A percentile compares a stretch with the other conserved stretches of the same genome.
phyloP scores from a whole-genome alignment of 164 flowering plant genomes.

The Euptelea pleiosperma region DNA sequence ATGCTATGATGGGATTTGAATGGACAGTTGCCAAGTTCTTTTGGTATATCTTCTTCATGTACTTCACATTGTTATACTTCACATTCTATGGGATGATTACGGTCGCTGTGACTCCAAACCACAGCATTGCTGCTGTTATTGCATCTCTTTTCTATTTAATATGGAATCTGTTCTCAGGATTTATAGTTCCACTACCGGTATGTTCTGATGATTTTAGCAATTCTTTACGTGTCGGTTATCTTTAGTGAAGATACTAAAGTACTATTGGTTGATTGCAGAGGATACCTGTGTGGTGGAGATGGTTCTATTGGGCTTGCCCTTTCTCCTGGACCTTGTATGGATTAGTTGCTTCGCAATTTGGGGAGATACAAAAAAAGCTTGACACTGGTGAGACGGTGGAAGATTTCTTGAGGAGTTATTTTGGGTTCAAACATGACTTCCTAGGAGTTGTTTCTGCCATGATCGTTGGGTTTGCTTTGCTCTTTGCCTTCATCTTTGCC shows the following conservation, averaged over 20 bases:
- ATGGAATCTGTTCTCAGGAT: too few relatives aligned
- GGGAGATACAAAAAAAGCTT: conserved; percentile 22
- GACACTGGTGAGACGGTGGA: conserved; percentile 22
- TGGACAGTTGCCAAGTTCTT: too few relatives aligned
- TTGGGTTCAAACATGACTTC: conserved; percentile 37
- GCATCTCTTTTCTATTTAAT: conserved; percentile 25
- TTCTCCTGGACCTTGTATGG: conserved; percentile 52
- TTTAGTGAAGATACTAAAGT: too few relatives aligned
- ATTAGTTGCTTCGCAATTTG: conserved; percentile 38
- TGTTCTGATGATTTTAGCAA: background rate
- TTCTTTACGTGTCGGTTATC: background rate
- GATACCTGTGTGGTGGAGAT: conserved; percentile 53
- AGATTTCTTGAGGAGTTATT: conserved; percentile 21
- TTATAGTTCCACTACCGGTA: conserved; percentile 26
- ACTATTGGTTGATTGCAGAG: conserved; percentile 25
- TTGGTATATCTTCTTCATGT: too few relatives aligned
- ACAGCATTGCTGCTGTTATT: conserved; percentile 23
- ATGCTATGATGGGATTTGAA: too few relatives aligned
- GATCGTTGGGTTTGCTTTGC: conserved; percentile 22
- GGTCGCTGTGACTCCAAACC: too few relatives aligned
- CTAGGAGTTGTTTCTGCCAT: too few relatives aligned
- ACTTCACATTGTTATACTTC: too few relatives aligned
- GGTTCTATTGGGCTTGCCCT: conserved; percentile 41
- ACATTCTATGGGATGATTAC: too few relatives aligned
- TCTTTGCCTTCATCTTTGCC: conserved; percentile 42